Evolutionary conservation across 2,329 filamentous ascomycete genomes (phyloP), one percentile per base, ranked within the genome.

Genomic region (Coniella lustricola): DNA sequence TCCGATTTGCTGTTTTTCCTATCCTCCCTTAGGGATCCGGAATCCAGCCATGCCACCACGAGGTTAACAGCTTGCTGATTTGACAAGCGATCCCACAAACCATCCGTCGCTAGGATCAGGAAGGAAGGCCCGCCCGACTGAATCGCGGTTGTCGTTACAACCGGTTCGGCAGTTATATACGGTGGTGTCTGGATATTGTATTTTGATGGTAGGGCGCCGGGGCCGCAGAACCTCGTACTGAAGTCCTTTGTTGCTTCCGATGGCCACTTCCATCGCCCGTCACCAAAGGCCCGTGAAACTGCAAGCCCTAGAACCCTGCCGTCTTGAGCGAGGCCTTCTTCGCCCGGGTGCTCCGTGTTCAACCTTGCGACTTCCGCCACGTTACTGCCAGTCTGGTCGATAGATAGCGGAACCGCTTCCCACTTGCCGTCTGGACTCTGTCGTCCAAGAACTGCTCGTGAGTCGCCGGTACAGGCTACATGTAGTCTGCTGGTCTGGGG

Each of bases 391-490:
- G 79, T 85, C 58, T 87, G 84, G 60, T 87, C 84, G 12, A 70
- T 63, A 10, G 81, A 84, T 14, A 87, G 69, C 1, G 75, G 67
- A 5, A 72, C 69, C 0, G 73, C 68, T 2, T 69, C 61, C 68
- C 81, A 85, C 17, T 63, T 67, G 0, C 68, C 64, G 8, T 38
- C 68, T 67, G 64, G 71, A 63, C 2, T 59, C 7, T 2, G 21
- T 22, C 20, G 59, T 1, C 82, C 83, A 0, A 85, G 68, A 0
- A 86, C 80, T 10, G 82, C 82, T 32, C 82, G 73, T 1, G 79
- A 85, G 63, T 87, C 83, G 0, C 84, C 84, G 0, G 77, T 77
- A 53, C 80, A 82, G 0, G 84, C 84, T 2, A 84, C 80, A 20
- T 77, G 75, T 0, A 87, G 64, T 0, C 67, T 76, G 4, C 69